Conservation (phyloP, 257 asterid species). For the Gentiana macrophylla region DNA sequence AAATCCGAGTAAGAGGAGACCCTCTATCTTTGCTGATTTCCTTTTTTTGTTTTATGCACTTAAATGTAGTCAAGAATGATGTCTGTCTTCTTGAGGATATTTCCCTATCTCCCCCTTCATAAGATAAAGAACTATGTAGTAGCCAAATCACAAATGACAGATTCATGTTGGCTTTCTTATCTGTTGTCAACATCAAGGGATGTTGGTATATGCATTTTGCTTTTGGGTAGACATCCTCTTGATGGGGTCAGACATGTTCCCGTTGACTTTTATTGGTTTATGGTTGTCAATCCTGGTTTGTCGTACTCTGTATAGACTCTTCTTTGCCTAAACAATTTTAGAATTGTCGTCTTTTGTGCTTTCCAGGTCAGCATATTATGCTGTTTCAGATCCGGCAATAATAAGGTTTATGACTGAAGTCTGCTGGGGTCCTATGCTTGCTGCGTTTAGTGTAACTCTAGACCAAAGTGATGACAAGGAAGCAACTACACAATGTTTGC, state of each 20-base stretch:
- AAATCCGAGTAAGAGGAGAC: conserved; percentile 76
- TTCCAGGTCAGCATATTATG: conserved; percentile 68
- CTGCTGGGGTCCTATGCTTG: conserved; percentile 99
- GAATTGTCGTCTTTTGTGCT: conserved; percentile 4
- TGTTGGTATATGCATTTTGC: too few relatives aligned
- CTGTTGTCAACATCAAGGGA: too few relatives aligned
- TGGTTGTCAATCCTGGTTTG: neutral
- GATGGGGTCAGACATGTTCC: neutral
- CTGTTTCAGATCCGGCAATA: conserved; percentile 82
- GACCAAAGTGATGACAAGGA: conserved; percentile 96
- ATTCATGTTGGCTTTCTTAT: too few relatives aligned
- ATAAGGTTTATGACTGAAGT: conserved; percentile 96
- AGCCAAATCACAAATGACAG: too few relatives aligned
- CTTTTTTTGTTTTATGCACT: neutral
- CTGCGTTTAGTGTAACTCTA: too few relatives aligned
- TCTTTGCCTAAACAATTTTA: neutral
- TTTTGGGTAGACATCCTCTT: too few relatives aligned
- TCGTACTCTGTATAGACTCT: neutral
- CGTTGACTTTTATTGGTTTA: too few relatives aligned
- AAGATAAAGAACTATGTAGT: too few relatives aligned
- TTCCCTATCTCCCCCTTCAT: too few relatives aligned
- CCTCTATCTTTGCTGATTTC: conserved; percentile 8
- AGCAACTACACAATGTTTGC: conserved; percentile 85
- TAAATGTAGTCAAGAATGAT: neutral
- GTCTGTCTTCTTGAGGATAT: too few relatives aligned